Conservation (phyloP, 345 rosid species). For the rapeseed (Brassica napus) region DNA sequence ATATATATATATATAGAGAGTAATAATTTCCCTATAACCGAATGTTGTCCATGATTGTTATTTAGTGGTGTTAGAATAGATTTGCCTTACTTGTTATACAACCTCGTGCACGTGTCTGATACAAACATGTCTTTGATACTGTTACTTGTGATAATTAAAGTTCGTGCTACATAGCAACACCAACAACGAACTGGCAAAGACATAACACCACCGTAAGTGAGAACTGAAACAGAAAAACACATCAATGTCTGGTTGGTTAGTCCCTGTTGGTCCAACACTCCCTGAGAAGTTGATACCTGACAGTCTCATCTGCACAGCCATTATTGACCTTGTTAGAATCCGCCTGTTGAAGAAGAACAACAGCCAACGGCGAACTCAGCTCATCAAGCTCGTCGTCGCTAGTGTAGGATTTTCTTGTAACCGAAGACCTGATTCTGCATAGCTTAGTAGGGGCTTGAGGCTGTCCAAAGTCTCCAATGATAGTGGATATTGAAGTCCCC, state of each 20-base stretch:
- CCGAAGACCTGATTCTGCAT: constrained; percentile 60
- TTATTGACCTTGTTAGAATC: constrained; percentile 16
- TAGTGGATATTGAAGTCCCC: constrained; percentile 46
- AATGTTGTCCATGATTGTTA: not conserved
- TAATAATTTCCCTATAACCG: not conserved
- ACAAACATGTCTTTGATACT: not conserved
- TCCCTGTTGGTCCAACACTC: constrained; percentile 74
- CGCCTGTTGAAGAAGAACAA: constrained; percentile 46
- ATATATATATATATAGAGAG: not conserved
- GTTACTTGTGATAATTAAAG: not conserved
- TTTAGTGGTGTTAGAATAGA: not conserved
- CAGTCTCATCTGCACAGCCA: constrained; percentile 27
- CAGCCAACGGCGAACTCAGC: constrained; percentile 65
- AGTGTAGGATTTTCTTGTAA: constrained; percentile 68
- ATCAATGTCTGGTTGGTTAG: constrained; percentile 31
- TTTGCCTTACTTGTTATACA: constrained; percentile 1
- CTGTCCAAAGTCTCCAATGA: constrained; percentile 48
- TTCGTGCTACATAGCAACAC: constrained; percentile 7
- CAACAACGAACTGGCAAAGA: not conserved
- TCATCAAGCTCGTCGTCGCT: constrained; percentile 95
- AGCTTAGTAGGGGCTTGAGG: constrained; percentile 47
- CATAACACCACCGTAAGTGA: constrained; percentile 4
- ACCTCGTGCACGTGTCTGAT: not conserved
- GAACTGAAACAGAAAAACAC: constrained; percentile 1
- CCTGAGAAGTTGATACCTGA: constrained; percentile 77